Base-by-base conservation (phyloP, 2,329 filamentous ascomycete genomes). In the Beauveria asiatica region DNA sequence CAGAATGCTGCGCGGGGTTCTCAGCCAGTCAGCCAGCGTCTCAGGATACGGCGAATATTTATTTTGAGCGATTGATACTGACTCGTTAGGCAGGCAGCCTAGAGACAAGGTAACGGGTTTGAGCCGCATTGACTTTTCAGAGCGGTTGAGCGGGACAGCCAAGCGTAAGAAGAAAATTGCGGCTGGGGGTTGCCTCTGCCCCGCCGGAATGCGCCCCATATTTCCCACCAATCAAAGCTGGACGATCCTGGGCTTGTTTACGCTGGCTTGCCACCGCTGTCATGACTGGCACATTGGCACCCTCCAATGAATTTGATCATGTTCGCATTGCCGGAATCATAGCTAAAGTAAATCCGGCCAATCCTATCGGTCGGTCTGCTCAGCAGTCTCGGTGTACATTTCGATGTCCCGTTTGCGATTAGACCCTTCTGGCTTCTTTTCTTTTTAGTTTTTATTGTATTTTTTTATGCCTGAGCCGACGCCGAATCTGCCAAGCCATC, bases 241-340 rank as follows among this genome's bases (percentile, higher is more conserved):
- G 39, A 25, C 11, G 37, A 52, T 45, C 48, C 48, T 45, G 39
- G 48, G 13, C 48, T 59, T 44, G 46, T 52, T 44, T 48, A 30
- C 56, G 46, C 56, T 44, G 56, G 37, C 45, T 49, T 41, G 55
- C 55, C 55, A 57, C 55, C 27, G 48, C 30, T 58, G 55, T 33
- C 55, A 37, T 37, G 19, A 49, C 45, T 57, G 53, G 23, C 25
- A 37, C 53, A 27, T 37, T 33, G 45, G 7, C 30, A 50, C 23
- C 45, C 56, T 42, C 39, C 46, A 50, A 8, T n/a, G 39, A 21
- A 25, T 25, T 39, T 25, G 41, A 45, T 21, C 49, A 21, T 16
- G 33, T 37, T 37, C 33, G 33, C 33, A 37, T 37, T 37, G 33
- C 33, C 33, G 33, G 5, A 37, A 37, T 37, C 33, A 37, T 16